Evolutionary conservation across 768 basidiomycete genomes (phyloP), one percentile per base, ranked within the genome.

Genomic region (Obba rivulosa): DNA sequence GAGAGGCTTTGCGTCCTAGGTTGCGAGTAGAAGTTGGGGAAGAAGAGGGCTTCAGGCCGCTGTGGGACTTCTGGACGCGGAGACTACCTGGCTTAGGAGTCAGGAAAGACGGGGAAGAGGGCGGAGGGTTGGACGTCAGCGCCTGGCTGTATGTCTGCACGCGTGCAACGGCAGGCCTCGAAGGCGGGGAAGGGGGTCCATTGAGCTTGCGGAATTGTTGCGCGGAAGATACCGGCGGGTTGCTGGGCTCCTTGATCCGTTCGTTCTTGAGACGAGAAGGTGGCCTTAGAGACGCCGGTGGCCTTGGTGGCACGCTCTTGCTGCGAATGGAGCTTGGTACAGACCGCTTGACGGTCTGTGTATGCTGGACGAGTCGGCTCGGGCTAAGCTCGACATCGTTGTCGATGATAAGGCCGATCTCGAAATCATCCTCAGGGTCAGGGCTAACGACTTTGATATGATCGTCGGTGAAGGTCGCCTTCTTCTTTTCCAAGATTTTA

Each of bases 371-470:
- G 18, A 92, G 75, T 45, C 87, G 74, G 62, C 84, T 86, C 13
- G 87, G 86, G 60, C 85, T 90, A 41, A 92, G 79, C 60, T 92
- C 88, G 45, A 76, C 78, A 61, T 89, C 89, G 53, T 88, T 86
- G 58, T 85, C 83, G 57, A 93, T 83, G 54, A 91, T 77, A 45
- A 93, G 81, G 13, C 90, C 90, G 51, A 77, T 77, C 66, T 93
- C 90, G 53, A 92, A 91, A 63, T 91, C 87, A 51, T 92, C 89
- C 57, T 92, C 90, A 11, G 73, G 79, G 63, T 89, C 80, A 14
- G 81, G 77, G 49, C 67, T 74, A 21, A 79, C 68, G 7, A 77
- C 60, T 54, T 79, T 83, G 54, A 75, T 63, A 17, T 67, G 67
- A 20, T 76, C 75, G 17, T 80, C 78, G 40, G 73, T 74, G 63